Percentiles rank a stretch among this genome's conserved stretches.
phyloP scores from a whole-genome alignment of 495 filamentous ascomycete genomes.

The Talaromyces trachyspermus region DNA sequence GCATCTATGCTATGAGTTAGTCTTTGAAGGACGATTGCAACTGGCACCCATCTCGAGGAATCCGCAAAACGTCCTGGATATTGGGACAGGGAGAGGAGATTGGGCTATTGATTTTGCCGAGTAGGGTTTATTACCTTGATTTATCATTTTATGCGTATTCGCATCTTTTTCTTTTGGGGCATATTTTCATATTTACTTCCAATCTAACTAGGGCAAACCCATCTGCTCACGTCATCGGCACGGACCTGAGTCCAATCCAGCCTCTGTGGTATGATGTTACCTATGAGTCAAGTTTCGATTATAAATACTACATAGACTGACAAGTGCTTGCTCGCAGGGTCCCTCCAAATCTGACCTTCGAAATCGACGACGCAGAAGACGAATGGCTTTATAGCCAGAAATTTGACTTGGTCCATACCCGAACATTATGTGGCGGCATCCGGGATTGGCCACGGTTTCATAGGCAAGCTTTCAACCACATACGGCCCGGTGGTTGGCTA shows the following conservation, averaged over 20 bases:
- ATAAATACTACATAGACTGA: no score
- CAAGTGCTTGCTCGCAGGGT: conserved; percentile 33
- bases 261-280: conserved; percentile 31
- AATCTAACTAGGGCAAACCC: conserved; percentile 26
- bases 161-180: conserved; percentile 22
- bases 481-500: conserved; percentile 44
- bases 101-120: conserved; percentile 47
- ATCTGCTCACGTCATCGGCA: conserved; percentile 47
- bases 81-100: conserved; percentile 37
- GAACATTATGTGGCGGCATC: conserved; percentile 42
- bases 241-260: conserved; percentile 50
- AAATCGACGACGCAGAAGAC: conserved; percentile 48
- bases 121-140: no score
- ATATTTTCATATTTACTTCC: conserved; percentile 4
- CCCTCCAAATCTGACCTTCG: conserved; percentile 46
- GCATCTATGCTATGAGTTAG: conserved; percentile 6
- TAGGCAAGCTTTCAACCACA: conserved; percentile 29
- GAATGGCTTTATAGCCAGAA: conserved; percentile 42
- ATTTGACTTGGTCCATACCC: conserved; percentile 48
- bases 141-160: no score
- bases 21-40: conserved; percentile 9
- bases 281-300: conserved; percentile 7
- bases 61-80: conserved; percentile 25
- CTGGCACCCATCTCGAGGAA: conserved; percentile 12
- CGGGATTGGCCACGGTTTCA: conserved; percentile 41